Evolutionary conservation across 1,284 basidiomycete species (phyloP).

Genomic region (Lentinus polychrous): DNA sequence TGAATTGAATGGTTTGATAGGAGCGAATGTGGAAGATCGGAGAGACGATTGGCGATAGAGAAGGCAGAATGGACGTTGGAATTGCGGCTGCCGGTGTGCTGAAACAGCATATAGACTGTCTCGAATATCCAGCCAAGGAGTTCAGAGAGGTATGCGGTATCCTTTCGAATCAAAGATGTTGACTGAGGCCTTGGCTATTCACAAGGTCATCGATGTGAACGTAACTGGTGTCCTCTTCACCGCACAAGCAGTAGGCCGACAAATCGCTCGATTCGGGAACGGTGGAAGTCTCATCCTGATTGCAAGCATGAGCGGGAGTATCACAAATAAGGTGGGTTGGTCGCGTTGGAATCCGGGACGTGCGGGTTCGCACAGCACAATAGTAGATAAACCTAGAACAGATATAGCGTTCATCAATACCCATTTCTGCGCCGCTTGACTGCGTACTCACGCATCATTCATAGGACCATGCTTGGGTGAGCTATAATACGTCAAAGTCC

Average conservation of each 20-base stretch:
- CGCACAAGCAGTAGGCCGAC: conserved; percentile 70
- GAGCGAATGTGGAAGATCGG: conserved; percentile 44
- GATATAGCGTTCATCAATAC: no score
- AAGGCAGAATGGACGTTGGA: conserved; percentile 65
- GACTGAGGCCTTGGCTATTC: background rate
- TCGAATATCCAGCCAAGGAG: conserved; percentile 64
- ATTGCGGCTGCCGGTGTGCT: conserved; percentile 76
- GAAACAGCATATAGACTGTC: conserved; percentile 28
- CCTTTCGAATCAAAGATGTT: background rate
- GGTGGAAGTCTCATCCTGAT: conserved; percentile 77
- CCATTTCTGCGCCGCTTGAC: no score
- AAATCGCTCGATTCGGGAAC: conserved; percentile 65
- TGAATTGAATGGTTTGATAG: conserved; percentile 5
- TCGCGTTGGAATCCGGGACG: background rate
- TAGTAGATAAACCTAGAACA: background rate
- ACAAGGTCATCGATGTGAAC: conserved; percentile 67
- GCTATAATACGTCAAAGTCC: conserved; percentile 78
- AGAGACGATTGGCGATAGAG: conserved; percentile 53
- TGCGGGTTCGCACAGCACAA: background rate
- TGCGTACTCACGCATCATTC: background rate
- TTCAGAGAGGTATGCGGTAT: conserved; percentile 53
- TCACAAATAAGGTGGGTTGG: conserved; percentile 64
- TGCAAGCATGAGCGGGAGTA: conserved; percentile 81
- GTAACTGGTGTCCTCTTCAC: conserved; percentile 71
- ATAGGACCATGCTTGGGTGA: conserved; percentile 64